These are phyloP conservation scores for Clohesyomyces aquaticus DNA, from an alignment of 495 filamentous ascomycete species.

Conservation along the genomic window DNA sequence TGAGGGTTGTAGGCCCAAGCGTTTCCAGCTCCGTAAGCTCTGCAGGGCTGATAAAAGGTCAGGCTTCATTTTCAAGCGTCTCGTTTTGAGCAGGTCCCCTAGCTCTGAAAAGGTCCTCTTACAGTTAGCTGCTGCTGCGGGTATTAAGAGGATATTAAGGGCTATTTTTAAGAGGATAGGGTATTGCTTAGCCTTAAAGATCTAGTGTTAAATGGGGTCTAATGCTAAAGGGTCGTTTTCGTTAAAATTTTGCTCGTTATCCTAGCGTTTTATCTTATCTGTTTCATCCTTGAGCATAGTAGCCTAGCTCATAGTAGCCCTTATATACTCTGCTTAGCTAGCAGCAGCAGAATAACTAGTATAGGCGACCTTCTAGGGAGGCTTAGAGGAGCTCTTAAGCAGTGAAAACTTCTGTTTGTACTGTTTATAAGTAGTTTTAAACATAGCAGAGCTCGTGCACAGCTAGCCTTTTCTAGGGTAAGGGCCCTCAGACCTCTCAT, in stretches of 20 bases:
- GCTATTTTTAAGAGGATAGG: not conserved
- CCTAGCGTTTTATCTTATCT: not conserved
- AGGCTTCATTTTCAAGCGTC: not conserved
- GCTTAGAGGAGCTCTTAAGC: not conserved
- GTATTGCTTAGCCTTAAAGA: constrained; percentile 1
- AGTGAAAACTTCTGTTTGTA: not conserved
- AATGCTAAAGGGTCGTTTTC: not conserved
- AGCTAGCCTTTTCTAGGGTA: not conserved
- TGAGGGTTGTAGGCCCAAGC: not conserved
- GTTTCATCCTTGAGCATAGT: not conserved
- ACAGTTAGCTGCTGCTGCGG: not conserved
- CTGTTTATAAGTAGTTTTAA: not conserved
- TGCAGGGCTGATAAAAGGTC: not conserved
- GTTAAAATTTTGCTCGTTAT: no score
- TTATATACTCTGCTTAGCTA: constrained; percentile 2
- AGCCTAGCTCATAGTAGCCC: not conserved
- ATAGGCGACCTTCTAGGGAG: not conserved
- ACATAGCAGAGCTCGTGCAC: not conserved
- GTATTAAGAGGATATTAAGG: constrained; percentile 3
- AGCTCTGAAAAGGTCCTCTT: no score
- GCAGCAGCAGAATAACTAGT: not conserved
- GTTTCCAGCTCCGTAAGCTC: not conserved
- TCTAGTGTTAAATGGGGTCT: not conserved
- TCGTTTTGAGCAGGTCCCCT: not conserved
- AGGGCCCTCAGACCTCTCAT: not conserved